Base-by-base conservation (phyloP, 2,329 filamentous ascomycete species). In the Salinomyces thailandicus region DNA sequence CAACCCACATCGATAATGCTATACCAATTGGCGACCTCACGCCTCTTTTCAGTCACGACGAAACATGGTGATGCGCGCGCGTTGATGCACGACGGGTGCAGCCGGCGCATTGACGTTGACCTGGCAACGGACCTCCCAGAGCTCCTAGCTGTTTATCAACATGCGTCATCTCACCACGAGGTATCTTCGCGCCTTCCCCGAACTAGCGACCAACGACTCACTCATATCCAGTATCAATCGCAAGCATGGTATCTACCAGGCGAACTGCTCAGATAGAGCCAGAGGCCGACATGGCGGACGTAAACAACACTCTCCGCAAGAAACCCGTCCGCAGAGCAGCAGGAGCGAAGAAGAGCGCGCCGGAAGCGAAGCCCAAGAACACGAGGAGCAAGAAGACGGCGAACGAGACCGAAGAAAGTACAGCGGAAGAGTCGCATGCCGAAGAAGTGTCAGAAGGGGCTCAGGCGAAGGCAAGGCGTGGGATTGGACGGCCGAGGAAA, bases 181-280 rank as follows among this genome's bases (percentile, higher is more conserved):
- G 9, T 26, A 26, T 26, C 9, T n/a, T 26, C 27, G 27, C 30
- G 20, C 31, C 31, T 28, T 26, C 15, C 18, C 27, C 27, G 5
- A 14, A 9, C 27, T n/a, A 13, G 11, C 7, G 27, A 30, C 14
- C 14, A 14, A 30, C 27, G 8, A 30, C 27, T 12, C 27, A 24
- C n/a, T n/a, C 7, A 30, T 12, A 30, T 3, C 2, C 2, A n/a
- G 8, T 30, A 30, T 12, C 27, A 30, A 30, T 4, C 14, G 3
- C 27, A 30, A 30, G 27, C 27, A 60, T 61, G 58, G 57, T 59
- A 26, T 54, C 57, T 13, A 61, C 58, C 37, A 42, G 58, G 39
- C 45, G 53, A 19, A 50, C 48, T 18, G 51, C 52, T 43, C 46
- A 47, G 3, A 51, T 43, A 2, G 42, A 39, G 13, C 46, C 37